A percentile compares a stretch with the other conserved stretches of the same genome.
phyloP scores from a whole-genome alignment of 2,329 filamentous ascomycete species.

The Dactylellina sp. region DNA sequence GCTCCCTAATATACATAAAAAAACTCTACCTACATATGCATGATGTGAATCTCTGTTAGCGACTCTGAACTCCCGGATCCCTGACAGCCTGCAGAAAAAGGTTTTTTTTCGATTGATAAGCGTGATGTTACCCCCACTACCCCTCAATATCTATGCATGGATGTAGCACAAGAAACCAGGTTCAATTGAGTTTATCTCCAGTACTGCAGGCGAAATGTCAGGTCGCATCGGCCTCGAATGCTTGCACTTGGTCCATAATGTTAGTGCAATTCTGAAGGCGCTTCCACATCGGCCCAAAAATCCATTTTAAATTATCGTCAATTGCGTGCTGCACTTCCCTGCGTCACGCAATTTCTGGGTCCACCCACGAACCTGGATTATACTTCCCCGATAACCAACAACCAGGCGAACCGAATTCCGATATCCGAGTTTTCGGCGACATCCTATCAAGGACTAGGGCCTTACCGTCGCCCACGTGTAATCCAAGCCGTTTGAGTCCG shows the following conservation, averaged over 20 bases:
- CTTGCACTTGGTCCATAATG: background rate
- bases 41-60: background rate
- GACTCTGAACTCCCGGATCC: background rate
- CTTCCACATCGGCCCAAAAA: constrained; percentile 17
- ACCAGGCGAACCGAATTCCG: constrained; percentile 19
- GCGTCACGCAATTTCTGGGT: constrained; percentile 44
- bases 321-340: constrained; percentile 47
- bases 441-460: background rate
- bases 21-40: background rate
- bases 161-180: background rate
- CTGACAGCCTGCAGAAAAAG: background rate
- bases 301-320: background rate
- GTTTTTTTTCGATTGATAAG: background rate
- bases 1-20: background rate
- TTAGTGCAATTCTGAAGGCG: background rate
- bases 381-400: background rate
- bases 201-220: too few species aligned
- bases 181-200: constrained; percentile 4
- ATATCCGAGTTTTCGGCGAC: constrained; percentile 38
- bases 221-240: background rate
- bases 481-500: constrained; percentile 1
- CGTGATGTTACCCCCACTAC: background rate
- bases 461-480: constrained; percentile 15
- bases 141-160: background rate
- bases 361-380: constrained; percentile 49